These are phyloP conservation scores for Peltaster fructicola DNA, from an alignment of 2,329 filamentous ascomycete genomes.

Conservation along the genomic window DNA sequence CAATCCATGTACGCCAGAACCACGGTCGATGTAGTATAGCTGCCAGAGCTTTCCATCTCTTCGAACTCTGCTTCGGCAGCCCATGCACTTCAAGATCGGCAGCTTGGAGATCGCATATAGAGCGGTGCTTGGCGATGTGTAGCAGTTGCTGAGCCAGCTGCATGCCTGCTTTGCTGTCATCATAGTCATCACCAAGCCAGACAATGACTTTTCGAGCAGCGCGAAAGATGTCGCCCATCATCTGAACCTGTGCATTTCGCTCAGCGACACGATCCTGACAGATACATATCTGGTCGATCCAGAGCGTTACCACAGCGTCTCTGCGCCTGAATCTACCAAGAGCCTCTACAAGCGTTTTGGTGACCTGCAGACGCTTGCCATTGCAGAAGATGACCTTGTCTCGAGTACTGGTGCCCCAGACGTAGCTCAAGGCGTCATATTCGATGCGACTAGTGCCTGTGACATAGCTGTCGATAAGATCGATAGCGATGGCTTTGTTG, in stretches of 20 bases:
- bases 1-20: slow-evolving; percentile 16
- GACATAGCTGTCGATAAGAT: slow-evolving; percentile 12
- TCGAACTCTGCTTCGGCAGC: slow-evolving; percentile 11
- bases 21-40: slow-evolving; percentile 13
- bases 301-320: slow-evolving; percentile 8
- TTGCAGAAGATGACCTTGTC: slow-evolving; percentile 14
- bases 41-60: slow-evolving; percentile 12
- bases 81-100: slow-evolving; percentile 10
- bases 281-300: slow-evolving; percentile 18
- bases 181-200: slow-evolving; percentile 15
- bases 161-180: slow-evolving; percentile 14
- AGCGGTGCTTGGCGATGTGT: slow-evolving; percentile 7
- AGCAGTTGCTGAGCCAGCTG: slow-evolving; percentile 13
- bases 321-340: slow-evolving; percentile 13
- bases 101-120: slow-evolving; percentile 4
- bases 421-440: slow-evolving; percentile 17
- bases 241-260: slow-evolving; percentile 14
- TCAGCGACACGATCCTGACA: slow-evolving; percentile 14
- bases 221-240: slow-evolving; percentile 18
- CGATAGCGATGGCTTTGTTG: slow-evolving; percentile 11
- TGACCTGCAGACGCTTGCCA: slow-evolving; percentile 10
- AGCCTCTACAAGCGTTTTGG: slow-evolving; percentile 12
- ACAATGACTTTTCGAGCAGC: slow-evolving; percentile 14
- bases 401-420: slow-evolving; percentile 11
- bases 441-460: slow-evolving; percentile 6